phyloP scores from a whole-genome alignment of 2,329 filamentous ascomycete species.

The Teratosphaeria pseudoeucalypti region DNA sequence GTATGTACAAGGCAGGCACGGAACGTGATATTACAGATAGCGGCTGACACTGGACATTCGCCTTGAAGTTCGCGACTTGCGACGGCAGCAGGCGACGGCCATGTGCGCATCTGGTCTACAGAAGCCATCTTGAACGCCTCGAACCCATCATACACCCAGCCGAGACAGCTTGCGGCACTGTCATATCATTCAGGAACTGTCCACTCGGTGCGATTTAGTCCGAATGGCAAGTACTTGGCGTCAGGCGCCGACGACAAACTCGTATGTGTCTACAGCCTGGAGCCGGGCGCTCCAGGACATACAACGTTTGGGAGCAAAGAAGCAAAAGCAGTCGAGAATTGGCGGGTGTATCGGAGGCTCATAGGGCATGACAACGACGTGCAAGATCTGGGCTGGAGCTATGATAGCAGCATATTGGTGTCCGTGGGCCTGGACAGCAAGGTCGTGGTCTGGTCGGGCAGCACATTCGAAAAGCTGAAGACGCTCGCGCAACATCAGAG shows the following conservation, averaged over 20 bases:
- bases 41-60: not conserved
- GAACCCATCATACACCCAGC: slow-evolving; percentile 60
- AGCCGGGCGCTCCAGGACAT: slow-evolving; percentile 66
- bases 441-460: slow-evolving; percentile 94
- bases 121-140: slow-evolving; percentile 80
- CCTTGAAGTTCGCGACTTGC: slow-evolving; percentile 53
- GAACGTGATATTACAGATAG: not conserved
- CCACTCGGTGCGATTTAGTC: slow-evolving; percentile 91
- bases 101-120: slow-evolving; percentile 95
- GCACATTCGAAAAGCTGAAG: slow-evolving; percentile 97
- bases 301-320: slow-evolving; percentile 80
- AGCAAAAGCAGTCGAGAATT: slow-evolving; percentile 88
- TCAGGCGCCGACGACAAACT: slow-evolving; percentile 98
- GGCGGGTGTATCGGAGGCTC: slow-evolving; percentile 86
- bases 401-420: slow-evolving; percentile 88
- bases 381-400: slow-evolving; percentile 93
- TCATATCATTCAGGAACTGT: slow-evolving; percentile 97
- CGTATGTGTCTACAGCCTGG: slow-evolving; percentile 90
- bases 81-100: slow-evolving; percentile 92
- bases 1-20: slow-evolving; percentile 23
- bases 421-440: slow-evolving; percentile 96
- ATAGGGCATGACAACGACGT: slow-evolving; percentile 98
- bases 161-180: slow-evolving; percentile 92
- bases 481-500: slow-evolving; percentile 86
- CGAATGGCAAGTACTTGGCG: slow-evolving; percentile 87